Conservation (phyloP, 495 filamentous ascomycete genomes). For the Penicillium verhagenii region DNA sequence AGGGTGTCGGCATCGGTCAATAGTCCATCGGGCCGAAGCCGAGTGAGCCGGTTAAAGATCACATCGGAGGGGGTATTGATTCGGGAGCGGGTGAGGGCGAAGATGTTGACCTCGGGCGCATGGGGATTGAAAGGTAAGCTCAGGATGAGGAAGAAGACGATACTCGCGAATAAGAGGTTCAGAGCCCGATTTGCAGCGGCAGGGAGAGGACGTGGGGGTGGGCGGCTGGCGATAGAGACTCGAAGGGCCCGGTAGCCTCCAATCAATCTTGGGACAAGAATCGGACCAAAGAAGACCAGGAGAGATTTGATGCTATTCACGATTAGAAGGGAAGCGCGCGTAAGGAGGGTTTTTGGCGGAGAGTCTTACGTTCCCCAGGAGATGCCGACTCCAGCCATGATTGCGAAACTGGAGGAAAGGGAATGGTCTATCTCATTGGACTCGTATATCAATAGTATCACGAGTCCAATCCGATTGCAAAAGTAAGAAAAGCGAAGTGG, state of each 20-base stretch:
- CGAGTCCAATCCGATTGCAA: no score
- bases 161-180: constrained; percentile 58
- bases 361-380: constrained; percentile 37
- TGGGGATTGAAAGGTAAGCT: constrained; percentile 70
- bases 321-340: constrained; percentile 12
- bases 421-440: not conserved
- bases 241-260: constrained; percentile 65
- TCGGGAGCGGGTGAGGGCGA: constrained; percentile 72
- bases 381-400: constrained; percentile 33
- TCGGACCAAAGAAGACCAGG: constrained; percentile 81
- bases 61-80: constrained; percentile 82
- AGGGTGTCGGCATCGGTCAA: constrained; percentile 62
- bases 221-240: constrained; percentile 54
- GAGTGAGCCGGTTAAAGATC: constrained; percentile 75
- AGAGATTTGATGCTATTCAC: constrained; percentile 67
- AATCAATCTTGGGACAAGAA: constrained; percentile 72
- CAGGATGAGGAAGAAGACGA: constrained; percentile 56
- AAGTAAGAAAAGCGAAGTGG: no score
- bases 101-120: constrained; percentile 67
- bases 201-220: constrained; percentile 52
- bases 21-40: constrained; percentile 51
- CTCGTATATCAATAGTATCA: not conserved
- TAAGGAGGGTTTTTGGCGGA: not conserved
- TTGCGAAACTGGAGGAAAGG: not conserved
- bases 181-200: constrained; percentile 49